phyloP scores from a whole-genome alignment of 345 rosid genomes.

The Eucalyptus caleyi region DNA sequence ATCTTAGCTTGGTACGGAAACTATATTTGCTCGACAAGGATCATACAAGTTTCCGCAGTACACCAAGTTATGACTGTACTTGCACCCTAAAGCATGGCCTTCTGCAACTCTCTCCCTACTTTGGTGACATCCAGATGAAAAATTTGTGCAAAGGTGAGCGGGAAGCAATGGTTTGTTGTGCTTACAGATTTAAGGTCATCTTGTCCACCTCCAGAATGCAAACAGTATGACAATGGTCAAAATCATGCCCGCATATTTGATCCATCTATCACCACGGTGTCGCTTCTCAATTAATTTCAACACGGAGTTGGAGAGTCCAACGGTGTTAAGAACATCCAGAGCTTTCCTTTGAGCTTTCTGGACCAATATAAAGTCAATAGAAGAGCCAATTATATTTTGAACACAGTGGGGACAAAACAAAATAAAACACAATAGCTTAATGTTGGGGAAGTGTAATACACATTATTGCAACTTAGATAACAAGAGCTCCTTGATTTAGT shows the following conservation, averaged over 20 bases:
- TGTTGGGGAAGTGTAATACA: not conserved
- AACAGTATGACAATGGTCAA: constrained; percentile 43
- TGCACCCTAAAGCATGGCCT: not conserved
- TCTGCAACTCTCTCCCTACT: not conserved
- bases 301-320: constrained; percentile 85
- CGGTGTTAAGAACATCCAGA: constrained; percentile 73
- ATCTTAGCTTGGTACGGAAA: not conserved
- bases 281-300: constrained; percentile 90
- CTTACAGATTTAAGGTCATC: not conserved
- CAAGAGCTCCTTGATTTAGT: not conserved
- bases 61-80: not conserved
- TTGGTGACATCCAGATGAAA: not conserved
- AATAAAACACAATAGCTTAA: not conserved
- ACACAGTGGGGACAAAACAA: not conserved
- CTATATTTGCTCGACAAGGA: not conserved
- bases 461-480: not conserved
- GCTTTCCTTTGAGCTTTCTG: constrained; percentile 94
- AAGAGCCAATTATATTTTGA: not conserved
- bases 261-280: constrained; percentile 76
- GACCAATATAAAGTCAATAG: not conserved
- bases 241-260: constrained; percentile 80
- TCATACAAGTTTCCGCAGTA: not conserved
- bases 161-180: not conserved
- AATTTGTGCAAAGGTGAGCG: not conserved
- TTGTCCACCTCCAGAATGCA: constrained; percentile 55